Base-by-base conservation (phyloP, 2,329 filamentous ascomycete species). In the Sclerotinia spermophila region DNA sequence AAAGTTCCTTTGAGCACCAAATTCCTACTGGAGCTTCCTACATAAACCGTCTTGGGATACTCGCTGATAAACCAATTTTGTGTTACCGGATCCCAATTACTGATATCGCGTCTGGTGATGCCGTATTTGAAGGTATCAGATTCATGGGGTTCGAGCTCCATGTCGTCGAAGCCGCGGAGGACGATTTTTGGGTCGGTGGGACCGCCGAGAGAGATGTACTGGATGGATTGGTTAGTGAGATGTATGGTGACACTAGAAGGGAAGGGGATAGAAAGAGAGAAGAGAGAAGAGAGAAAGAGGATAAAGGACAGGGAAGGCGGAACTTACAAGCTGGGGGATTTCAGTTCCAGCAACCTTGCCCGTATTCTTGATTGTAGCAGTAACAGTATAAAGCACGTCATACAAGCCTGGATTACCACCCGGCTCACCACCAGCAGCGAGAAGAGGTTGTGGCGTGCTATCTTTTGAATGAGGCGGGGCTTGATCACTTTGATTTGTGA, bases 81-180 rank as follows among this genome's bases (percentile, higher is more conserved):
- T 21, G 82, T 80, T 2, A 77, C 84, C 0, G 87, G 82, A 75
- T 97, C 92, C 94, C 94, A 97, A 82, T 93, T 96, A 79, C 90
- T 93, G 70, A 98, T 77, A 79, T 98, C 95, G 67, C 93, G 88
- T 51, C 94, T 86, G 5, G 90, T 96, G 69, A 98, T 81, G 19
- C 89, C 85, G 1, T 87, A 89, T 1, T 81, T 84, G 83, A 96
- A 96, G 3, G 84, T 87, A 5, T 82, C 84, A 67, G 85, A 87
- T 81, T 89, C 81, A 19, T 91, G 91, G 0, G 92, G 85, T 1
- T 86, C 84, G 73, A 97, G 88, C 65, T 83, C 84, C 68, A 97
- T 81, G 65, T 93, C 89, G 71, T 96, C 92, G 78, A 97, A 98
- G 68, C 90, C 90, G 70, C 95, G 90, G 21, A 98, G 89, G 17